Evolutionary conservation across 306 rosid species (phyloP).

Genomic region (Begonia peltatifolia): DNA sequence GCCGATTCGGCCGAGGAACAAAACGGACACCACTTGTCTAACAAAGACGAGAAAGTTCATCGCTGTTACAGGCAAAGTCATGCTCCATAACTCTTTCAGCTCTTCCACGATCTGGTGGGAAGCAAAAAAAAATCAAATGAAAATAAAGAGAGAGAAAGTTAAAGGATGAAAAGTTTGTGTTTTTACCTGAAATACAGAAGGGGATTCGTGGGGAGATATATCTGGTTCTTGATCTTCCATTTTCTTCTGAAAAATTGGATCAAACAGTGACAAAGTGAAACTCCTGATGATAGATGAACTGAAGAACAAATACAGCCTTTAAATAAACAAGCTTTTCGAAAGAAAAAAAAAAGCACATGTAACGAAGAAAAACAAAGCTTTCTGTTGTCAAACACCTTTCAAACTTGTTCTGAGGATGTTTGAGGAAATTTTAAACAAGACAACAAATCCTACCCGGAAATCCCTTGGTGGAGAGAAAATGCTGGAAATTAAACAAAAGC

Average conservation of each 20-base stretch:
- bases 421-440: background rate
- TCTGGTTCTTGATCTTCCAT: slow-evolving; percentile 45
- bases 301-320: background rate
- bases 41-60: slow-evolving; percentile 61
- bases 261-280: slow-evolving; percentile 28
- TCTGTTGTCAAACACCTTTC: too few species aligned
- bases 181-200: slow-evolving; percentile 54
- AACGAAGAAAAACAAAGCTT: too few species aligned
- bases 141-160: background rate
- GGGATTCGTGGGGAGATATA: slow-evolving; percentile 37
- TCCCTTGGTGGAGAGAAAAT: too few species aligned
- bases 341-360: background rate
- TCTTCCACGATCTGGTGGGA: slow-evolving; percentile 50
- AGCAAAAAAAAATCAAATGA: background rate
- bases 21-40: slow-evolving; percentile 58
- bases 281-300: background rate
- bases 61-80: slow-evolving; percentile 68
- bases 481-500: too few species aligned
- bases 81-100: slow-evolving; percentile 58
- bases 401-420: background rate
- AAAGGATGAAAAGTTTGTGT: background rate
- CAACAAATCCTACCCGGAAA: background rate
- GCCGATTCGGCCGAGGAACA: slow-evolving; percentile 70
- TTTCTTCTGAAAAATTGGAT: slow-evolving; percentile 18
- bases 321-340: background rate